Percentiles rank a stretch among this genome's conserved stretches.
Conservation (phyloP, 75 land plant species). For the Isoetes taiwanensis region DNA sequence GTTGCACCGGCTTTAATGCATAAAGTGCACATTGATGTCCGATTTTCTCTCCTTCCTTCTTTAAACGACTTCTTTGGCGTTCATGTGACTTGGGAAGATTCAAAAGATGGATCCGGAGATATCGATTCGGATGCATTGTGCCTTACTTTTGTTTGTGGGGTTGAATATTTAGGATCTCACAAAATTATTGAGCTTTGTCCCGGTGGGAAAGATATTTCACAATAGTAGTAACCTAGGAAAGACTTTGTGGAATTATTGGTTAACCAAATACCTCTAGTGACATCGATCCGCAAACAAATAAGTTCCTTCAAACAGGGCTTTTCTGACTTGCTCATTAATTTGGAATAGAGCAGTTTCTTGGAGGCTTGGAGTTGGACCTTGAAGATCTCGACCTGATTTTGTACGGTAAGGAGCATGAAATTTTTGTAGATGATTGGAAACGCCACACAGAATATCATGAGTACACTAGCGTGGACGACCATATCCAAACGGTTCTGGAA, state of each 20-base stretch:
- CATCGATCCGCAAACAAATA: constrained; percentile 49
- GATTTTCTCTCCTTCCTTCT: constrained; percentile 51
- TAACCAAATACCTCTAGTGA: constrained; percentile 47
- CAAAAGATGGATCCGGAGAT: constrained; percentile 57
- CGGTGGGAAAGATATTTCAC: constrained; percentile 60
- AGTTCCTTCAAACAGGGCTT: constrained; percentile 61
- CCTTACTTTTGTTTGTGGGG: constrained; percentile 71
- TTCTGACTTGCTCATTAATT: constrained; percentile 43
- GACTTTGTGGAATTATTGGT: constrained; percentile 69
- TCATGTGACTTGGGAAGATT: constrained; percentile 55
- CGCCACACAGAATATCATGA: constrained; percentile 58
- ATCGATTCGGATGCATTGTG: constrained; percentile 76
- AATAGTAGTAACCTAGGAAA: constrained; percentile 48
- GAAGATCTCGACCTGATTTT: constrained; percentile 37
- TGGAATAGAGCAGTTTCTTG: constrained; percentile 27
- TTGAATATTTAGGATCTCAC: constrained; percentile 62
- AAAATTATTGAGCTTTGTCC: constrained; percentile 58
- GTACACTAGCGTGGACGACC: constrained; percentile 27
- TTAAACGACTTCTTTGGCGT: constrained; percentile 48
- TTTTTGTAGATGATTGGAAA: constrained; percentile 48
- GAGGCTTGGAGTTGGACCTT: constrained; percentile 31
- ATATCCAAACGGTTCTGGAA: constrained; percentile 60
- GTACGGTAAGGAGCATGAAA: constrained; percentile 30
- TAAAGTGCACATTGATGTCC: constrained; percentile 61
- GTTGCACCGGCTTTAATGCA: constrained; percentile 74